Base-by-base conservation (phyloP, 192 early-diverging fungal genomes). In the Spinellus fusiger region DNA sequence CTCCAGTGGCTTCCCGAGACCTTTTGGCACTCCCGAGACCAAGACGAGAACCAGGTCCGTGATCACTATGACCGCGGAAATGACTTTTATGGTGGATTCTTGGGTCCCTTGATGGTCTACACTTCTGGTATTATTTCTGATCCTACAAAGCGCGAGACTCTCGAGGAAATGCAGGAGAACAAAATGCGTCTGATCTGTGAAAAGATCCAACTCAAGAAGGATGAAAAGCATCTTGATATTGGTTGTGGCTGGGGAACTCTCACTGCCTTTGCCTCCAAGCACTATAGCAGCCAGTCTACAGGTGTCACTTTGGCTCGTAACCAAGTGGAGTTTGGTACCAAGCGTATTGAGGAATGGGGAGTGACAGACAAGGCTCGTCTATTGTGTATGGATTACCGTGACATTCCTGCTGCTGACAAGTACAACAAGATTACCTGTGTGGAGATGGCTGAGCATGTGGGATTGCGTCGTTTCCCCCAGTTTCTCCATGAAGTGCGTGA, bases 371-470 rank as follows among this genome's bases (percentile, higher is more conserved):
- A 81, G 54, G 94, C 92, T 47, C 74, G 83, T 46, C 83, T 98
- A 58, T 69, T 89, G 64, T 92, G 90, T 84, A 92, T 91, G 88
- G 96, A 98, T 75, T 98, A 98, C 86, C 91, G 96, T 78, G 96
- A 98, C 71, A 96, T 96, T 61, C 93, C 96, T 34, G 66, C 65
- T 13, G 76, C 79, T 65, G 79, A 90, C 61, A 94, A 93, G 72
- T 98, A 84, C 82, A 79, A 98, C 85, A 92, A 93, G 77, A 96
- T 98, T 69, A 92, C 93, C 33, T 96, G 94, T 73, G 85, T 98
- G 58, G 96, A 97, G 71, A 98, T 98, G 96, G 93, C 96, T 65
- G 96, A 98, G 80, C 96, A 98, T 75, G 96, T 98, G 34, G 96
- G 96, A 63, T 82, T 98, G 59, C 83, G 90, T 71, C 85, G 89